A percentile compares a stretch with the other conserved stretches of the same genome.
phyloP scores from a whole-genome alignment of 2,329 filamentous ascomycete species.

The Botrytis paeoniae region DNA sequence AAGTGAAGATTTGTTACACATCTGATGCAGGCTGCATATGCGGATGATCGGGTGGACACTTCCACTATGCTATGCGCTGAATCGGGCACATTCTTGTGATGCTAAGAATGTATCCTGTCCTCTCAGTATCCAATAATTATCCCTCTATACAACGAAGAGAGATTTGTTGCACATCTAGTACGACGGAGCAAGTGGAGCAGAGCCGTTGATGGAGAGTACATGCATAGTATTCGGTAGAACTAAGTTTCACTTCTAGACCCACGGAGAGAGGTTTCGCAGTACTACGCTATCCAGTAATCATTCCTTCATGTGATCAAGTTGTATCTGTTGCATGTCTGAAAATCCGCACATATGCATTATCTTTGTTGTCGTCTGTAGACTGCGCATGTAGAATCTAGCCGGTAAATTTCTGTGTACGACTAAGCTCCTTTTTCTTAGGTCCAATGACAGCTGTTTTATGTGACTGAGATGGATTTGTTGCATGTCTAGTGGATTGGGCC shows the following conservation, averaged over 20 bases:
- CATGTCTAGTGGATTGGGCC: neutral
- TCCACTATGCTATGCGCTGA: neutral
- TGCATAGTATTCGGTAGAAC: neutral
- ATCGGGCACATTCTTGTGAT: neutral
- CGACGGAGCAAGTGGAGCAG: neutral
- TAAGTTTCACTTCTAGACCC: neutral
- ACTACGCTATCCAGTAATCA: neutral
- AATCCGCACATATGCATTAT: neutral
- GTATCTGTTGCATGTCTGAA: neutral
- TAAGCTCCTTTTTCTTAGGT: neutral
- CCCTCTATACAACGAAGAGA: neutral
- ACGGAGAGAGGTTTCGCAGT: neutral
- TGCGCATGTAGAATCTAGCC: neutral
- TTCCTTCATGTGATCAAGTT: neutral
- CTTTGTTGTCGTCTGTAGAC: neutral
- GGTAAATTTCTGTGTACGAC: accelerated
- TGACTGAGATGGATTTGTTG: neutral
- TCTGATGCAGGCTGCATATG: neutral
- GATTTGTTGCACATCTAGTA: neutral
- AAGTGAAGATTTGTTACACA: neutral
- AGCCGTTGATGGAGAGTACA: neutral
- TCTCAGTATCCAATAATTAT: neutral
- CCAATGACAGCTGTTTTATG: neutral
- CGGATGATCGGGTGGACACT: neutral
- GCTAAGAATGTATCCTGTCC: neutral